Base-by-base conservation (phyloP, 225 moss, liverwort and hornwort species). In the Polytrichum formosum region DNA sequence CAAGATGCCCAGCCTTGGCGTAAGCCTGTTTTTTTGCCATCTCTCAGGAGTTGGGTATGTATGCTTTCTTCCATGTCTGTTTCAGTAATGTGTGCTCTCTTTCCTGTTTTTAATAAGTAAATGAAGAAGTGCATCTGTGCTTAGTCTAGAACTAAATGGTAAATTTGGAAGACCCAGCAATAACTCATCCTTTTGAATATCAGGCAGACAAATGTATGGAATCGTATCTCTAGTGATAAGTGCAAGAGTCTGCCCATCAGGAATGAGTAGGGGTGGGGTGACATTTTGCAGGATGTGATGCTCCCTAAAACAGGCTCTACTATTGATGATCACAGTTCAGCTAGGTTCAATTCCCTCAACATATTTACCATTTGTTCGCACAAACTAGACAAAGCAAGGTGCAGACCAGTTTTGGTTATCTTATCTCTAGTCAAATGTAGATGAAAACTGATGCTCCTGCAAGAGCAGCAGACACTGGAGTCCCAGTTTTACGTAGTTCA, bases 31-130 rank as follows among this genome's bases (percentile, higher is more conserved):
- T 58, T 58, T 58, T 58, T 20, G 58, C 58, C 58, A 58, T 20
- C 23, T 58, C 58, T 58, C n/a, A 58, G 23, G 20, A 58, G 58
- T 23, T 58, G 58, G 58, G 58, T 58, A 58, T 58, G 58, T 58
- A 58, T 58, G 58, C 23, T 20, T 58, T 23, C 58, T 58, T 58
- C 58, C 58, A 58, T 58, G 20, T 58, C 58, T 58, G 58, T 58
- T 58, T 58, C 58, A 58, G 58, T 58, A 20, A 58, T 23, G 21
- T 58, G 58, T 23, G 58, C 58, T 58, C 58, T 58, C 8, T 58
- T 58, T 58, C n/a, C 58, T 23, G 20, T 13, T 20, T 58, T 6
- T 8, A 58, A 23, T 58, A 9, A 46, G 13, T 3, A 21, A 23
- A 22, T 58, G 6, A n/a, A 58, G 23, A n/a, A 23, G 23, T 23